Conservation (phyloP, 371 early-diverging fungal genomes). For the Umbelopsis sp. region DNA sequence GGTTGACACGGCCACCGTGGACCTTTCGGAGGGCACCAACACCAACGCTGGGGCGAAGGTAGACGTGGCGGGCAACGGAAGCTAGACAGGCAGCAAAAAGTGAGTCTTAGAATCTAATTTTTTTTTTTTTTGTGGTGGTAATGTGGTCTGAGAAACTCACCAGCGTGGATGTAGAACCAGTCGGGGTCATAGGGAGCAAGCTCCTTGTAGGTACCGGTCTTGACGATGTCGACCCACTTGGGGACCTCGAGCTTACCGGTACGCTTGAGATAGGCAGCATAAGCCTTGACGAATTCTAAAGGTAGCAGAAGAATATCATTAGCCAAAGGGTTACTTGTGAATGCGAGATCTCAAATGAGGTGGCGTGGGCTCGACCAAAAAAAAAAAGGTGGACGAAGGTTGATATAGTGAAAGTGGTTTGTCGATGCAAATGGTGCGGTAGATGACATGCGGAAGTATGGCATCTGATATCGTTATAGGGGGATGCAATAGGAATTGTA, state of each 20-base stretch:
- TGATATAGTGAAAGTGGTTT: too few species aligned
- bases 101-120: neutral
- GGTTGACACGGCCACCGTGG: slow-evolving; percentile 90
- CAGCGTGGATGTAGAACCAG: slow-evolving; percentile 97
- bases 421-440: too few species aligned
- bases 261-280: slow-evolving; percentile 96
- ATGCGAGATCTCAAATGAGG: neutral
- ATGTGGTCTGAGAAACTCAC: slow-evolving; percentile 40
- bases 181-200: slow-evolving; percentile 96
- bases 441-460: too few species aligned
- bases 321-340: neutral
- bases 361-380: neutral
- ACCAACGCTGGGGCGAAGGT: slow-evolving; percentile 91
- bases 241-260: slow-evolving; percentile 97
- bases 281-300: slow-evolving; percentile 88
- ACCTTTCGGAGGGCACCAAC: slow-evolving; percentile 92
- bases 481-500: too few species aligned
- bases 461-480: too few species aligned
- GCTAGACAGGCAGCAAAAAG: slow-evolving; percentile 55
- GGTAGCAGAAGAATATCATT: neutral
- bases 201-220: slow-evolving; percentile 95
- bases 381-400: too few species aligned
- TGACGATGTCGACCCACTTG: slow-evolving; percentile 96
- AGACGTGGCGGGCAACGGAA: slow-evolving; percentile 95
- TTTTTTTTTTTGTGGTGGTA: neutral